Conservation (phyloP, 1,284 basidiomycete genomes). For the Boletus subluridellus region DNA sequence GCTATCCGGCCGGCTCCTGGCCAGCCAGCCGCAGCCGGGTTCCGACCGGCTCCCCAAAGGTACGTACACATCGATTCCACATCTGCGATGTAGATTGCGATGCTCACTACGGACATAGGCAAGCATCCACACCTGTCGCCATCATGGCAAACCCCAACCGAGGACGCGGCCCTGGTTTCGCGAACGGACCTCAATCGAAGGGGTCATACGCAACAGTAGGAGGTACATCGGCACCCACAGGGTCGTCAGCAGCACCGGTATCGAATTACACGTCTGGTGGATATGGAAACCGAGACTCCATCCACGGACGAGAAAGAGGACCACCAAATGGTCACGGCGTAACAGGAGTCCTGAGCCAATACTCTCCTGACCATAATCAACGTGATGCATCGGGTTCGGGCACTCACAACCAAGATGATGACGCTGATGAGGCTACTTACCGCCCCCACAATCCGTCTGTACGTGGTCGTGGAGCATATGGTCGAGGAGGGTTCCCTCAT, state of each 20-base stretch:
- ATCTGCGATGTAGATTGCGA: background rate
- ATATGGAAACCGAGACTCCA: background rate
- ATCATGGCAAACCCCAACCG: slow-evolving; percentile 72
- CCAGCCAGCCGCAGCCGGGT: slow-evolving; percentile 54
- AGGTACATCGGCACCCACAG: background rate
- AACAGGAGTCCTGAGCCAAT: background rate
- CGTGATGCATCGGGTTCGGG: background rate
- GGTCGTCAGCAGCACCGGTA: background rate
- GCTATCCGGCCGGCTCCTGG: slow-evolving; percentile 51
- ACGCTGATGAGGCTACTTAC: background rate
- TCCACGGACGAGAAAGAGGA: slow-evolving; percentile 4
- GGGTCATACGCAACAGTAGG: slow-evolving; percentile 10
- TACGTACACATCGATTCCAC: background rate
- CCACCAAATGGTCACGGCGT: slow-evolving; percentile 7
- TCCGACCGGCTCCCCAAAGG: slow-evolving; percentile 44
- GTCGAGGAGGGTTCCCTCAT: slow-evolving; percentile 7
- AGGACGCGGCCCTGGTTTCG: slow-evolving; percentile 35
- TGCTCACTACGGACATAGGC: slow-evolving; percentile 21
- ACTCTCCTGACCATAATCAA: background rate
- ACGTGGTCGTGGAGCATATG: slow-evolving; percentile 10
- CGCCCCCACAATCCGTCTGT: background rate
- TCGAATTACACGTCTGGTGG: slow-evolving; percentile 1
- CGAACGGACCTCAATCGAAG: slow-evolving; percentile 4
- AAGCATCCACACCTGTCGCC: slow-evolving; percentile 39
- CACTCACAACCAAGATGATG: slow-evolving; percentile 3